A percentile compares a stretch with the other conserved stretches of the same genome.
Conservation (phyloP, 768 basidiomycete genomes). For the Albatrellus ellisii region DNA sequence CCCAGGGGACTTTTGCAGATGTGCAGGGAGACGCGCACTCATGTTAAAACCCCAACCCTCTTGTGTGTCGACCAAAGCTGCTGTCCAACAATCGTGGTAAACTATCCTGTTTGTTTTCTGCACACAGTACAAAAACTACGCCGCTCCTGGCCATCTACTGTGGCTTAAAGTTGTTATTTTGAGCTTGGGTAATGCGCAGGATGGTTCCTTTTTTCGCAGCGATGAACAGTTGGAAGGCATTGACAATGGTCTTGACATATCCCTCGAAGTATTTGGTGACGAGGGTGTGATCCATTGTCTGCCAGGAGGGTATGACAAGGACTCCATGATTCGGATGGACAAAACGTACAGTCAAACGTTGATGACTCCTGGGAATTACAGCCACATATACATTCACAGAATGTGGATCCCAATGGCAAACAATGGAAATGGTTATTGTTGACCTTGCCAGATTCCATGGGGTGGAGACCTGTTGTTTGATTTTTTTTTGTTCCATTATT, state of each 20-base stretch:
- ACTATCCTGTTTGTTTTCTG: conserved; percentile 76
- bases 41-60: conserved; percentile 76
- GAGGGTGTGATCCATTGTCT: too few species aligned
- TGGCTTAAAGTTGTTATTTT: conserved; percentile 76
- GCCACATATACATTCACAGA: too few species aligned
- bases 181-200: conserved; percentile 69
- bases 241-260: conserved; percentile 69
- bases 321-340: conserved; percentile 1
- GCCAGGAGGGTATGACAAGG: conserved; percentile 9
- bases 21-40: conserved; percentile 14
- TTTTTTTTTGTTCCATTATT: too few species aligned
- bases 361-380: too few species aligned
- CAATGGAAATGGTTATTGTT: too few species aligned
- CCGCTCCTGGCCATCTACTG: conserved; percentile 35
- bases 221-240: conserved; percentile 74
- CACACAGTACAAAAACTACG: conserved; percentile 80
- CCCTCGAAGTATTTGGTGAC: conserved; percentile 74
- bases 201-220: conserved; percentile 70
- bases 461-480: too few species aligned
- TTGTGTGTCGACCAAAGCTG: conserved; percentile 74
- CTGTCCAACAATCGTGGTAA: conserved; percentile 82
- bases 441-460: too few species aligned
- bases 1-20: too few species aligned
- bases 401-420: too few species aligned
- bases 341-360: too few species aligned